These are phyloP conservation scores for Luzula sylvatica DNA, from an alignment of 176 grass and related monocot species.

Conservation along the genomic window DNA sequence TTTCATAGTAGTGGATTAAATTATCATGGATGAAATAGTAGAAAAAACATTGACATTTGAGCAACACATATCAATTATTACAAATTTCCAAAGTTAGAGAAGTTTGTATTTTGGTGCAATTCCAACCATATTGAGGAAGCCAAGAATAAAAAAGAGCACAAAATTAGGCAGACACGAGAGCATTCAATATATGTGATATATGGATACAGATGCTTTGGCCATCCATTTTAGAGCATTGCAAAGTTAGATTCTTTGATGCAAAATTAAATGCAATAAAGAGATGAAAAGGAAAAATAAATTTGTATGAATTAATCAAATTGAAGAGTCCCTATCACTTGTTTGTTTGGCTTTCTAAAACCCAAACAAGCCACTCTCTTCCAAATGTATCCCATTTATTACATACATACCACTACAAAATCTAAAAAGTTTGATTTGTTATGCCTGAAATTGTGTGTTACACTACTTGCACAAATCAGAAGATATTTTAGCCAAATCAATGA, in stretches of 20 bases:
- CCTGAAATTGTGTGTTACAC: no score
- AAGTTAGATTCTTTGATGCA: conserved; percentile 5
- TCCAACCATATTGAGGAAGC: background rate
- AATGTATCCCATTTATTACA: conserved; percentile 12
- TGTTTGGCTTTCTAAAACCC: conserved; percentile 2
- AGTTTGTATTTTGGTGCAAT: no score
- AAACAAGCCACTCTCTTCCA: conserved; percentile 14
- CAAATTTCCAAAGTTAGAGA: no score
- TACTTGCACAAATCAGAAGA: no score
- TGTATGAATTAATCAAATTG: background rate
- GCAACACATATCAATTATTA: no score
- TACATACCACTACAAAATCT: background rate
- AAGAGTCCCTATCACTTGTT: conserved; percentile 10
- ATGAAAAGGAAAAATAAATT: background rate
- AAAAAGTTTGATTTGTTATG: background rate
- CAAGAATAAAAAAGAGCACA: background rate
- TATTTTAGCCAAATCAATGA: no score
- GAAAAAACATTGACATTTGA: no score
- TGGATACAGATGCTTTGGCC: background rate
- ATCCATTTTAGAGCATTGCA: conserved; percentile 9
- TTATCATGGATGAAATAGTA: no score
- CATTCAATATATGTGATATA: background rate
- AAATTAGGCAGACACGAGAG: conserved; percentile 9
- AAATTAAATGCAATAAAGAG: conserved; percentile 8
- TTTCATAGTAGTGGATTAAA: no score